Evolutionary conservation across 2,329 filamentous ascomycete species (phyloP), one percentile per base, ranked within the genome.

Genomic region (Achaetomium macrosporum): DNA sequence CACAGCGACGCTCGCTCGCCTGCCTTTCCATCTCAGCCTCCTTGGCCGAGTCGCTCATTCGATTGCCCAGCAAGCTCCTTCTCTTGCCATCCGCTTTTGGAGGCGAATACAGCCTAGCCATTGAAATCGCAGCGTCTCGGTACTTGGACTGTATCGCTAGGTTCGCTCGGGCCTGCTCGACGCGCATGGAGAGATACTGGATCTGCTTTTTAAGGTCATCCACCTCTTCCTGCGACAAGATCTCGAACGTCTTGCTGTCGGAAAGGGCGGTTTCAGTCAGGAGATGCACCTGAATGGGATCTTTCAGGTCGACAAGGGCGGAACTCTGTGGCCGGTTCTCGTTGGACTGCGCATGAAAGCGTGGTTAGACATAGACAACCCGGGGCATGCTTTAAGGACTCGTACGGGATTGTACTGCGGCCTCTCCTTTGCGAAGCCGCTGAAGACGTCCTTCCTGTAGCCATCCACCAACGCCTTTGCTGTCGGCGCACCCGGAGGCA

Each of bases 111-210:
- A 99, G 76, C 62, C 87, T 85, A 54, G 85, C 85, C 70, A 99
- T 84, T 39, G 90, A 95, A 59, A 86, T 81, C 11, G 93, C 90
- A 1, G 93, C 93, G 76, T 97, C 92, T 62, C 90, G 87, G 63
- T 96, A 90, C 73, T 97, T 99, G 50, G 84, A 87, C 69, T 99
- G 93, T 42, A 97, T 83, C 31, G 85, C 84, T 36, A 99, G 77
- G 69, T 92, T 96, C 55, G 89, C 82, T 60, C 85, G 83, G 17
- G 89, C 84, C 36, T 88, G 85, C 57, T 92, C 88, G 60, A 96
- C 84, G n/a, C 89, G 85, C 64, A 84, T 81, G 25, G 79, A 77
- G 46, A 97, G 71, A 35, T 82, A 75, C 54, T 83, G 80, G 57
- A 85, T 81, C 73, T 96, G 89, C 68, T 90, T 95, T 76, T 97